These are phyloP conservation scores for Mycena chlorophos DNA, from an alignment of 768 basidiomycete species.

Conservation along the genomic window DNA sequence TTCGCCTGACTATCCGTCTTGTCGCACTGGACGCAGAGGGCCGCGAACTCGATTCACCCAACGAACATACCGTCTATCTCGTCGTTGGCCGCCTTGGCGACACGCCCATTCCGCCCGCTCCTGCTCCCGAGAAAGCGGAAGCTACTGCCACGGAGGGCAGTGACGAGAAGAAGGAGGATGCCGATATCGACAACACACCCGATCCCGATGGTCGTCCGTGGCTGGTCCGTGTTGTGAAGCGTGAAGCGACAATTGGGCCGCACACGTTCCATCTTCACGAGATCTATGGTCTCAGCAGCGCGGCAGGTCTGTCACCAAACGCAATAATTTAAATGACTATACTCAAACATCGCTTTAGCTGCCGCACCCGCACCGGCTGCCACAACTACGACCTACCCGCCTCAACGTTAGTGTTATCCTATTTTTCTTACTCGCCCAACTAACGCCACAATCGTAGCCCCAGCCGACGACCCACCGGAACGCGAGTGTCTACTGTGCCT, in stretches of 20 bases:
- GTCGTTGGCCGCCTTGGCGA: conserved; percentile 75
- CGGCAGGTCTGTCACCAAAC: conserved; percentile 32
- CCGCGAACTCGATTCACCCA: conserved; percentile 62
- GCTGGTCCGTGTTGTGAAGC: conserved; percentile 90
- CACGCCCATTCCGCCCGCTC: conserved; percentile 32
- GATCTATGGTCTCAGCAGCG: conserved; percentile 82
- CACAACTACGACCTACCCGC: conserved; percentile 49
- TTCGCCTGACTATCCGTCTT: conserved; percentile 76
- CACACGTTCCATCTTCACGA: conserved; percentile 96
- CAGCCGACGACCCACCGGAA: conserved; percentile 65
- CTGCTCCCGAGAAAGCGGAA: conserved; percentile 13
- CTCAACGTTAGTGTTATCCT: conserved; percentile 30
- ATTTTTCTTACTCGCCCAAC: not conserved
- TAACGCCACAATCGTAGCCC: conserved; percentile 25
- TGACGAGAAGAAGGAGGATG: conserved; percentile 4
- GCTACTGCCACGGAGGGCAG: conserved; percentile 14
- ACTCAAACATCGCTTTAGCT: conserved; percentile 34
- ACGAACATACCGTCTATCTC: conserved; percentile 88
- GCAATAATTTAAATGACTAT: not conserved
- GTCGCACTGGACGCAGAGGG: conserved; percentile 81
- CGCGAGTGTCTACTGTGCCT: conserved; percentile 93
- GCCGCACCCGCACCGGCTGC: conserved; percentile 40
- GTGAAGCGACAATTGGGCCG: conserved; percentile 89
- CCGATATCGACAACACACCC: conserved; percentile 9
- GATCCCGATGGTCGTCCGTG: conserved; percentile 70